phyloP scores from a whole-genome alignment of 306 rosid species.

The Pyrus pyrifolia region DNA sequence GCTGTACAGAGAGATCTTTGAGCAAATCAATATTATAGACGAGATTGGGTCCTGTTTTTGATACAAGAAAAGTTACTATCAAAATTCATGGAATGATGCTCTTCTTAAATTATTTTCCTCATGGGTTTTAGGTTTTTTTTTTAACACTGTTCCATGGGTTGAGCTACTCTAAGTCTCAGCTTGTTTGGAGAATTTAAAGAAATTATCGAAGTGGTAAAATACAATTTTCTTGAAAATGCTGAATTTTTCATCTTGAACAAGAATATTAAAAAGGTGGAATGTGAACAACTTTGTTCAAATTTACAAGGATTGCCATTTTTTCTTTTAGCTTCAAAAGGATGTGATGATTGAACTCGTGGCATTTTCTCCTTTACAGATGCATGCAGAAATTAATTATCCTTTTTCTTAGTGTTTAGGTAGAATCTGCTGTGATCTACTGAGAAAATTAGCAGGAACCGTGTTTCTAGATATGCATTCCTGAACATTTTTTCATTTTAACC shows the following conservation, averaged over 20 bases:
- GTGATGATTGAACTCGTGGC: background rate
- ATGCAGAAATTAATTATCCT: background rate
- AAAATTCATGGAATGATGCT: background rate
- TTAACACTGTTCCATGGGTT: background rate
- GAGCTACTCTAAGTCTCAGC: background rate
- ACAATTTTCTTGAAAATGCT: background rate
- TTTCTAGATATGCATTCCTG: background rate
- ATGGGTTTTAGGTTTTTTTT: background rate
- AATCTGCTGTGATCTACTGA: background rate
- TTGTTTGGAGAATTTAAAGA: background rate
- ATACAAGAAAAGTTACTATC: background rate
- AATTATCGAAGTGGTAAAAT: background rate
- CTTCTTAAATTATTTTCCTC: background rate
- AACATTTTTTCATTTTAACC: background rate
- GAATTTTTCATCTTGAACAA: background rate
- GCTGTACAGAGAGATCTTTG: background rate
- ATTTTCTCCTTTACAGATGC: background rate
- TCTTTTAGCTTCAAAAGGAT: background rate
- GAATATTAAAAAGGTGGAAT: background rate
- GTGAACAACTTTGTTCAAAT: background rate
- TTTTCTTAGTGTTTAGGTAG: background rate
- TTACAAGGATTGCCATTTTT: background rate
- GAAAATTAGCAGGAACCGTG: background rate
- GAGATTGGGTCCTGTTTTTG: background rate
- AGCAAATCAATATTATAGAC: background rate